Evolutionary conservation across 2,329 filamentous ascomycete genomes (phyloP).

Genomic region (Pseudogymnoascus sp.): DNA sequence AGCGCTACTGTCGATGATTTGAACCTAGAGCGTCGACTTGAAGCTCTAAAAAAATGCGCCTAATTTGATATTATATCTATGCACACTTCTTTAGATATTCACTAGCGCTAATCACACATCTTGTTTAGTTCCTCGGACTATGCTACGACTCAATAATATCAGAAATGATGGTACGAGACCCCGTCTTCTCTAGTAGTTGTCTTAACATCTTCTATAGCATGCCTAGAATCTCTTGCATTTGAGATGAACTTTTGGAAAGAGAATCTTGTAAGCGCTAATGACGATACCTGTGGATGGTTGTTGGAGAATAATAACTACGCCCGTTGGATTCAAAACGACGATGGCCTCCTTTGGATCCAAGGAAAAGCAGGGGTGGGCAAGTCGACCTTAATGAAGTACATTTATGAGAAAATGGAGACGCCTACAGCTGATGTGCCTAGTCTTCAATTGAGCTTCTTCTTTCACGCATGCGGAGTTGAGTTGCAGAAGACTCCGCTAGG

Average conservation of each 20-base stretch:
- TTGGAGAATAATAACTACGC: conserved; percentile 2
- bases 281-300: conserved; percentile 9
- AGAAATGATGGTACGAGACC: background rate
- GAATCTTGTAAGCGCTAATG: background rate
- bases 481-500: background rate
- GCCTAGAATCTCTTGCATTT: background rate
- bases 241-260: background rate
- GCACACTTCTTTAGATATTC: background rate
- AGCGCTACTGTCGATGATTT: background rate
- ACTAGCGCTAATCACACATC: background rate
- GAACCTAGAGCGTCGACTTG: background rate
- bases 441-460: conserved; percentile 4
- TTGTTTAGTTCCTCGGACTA: background rate
- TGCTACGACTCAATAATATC: background rate
- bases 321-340: background rate
- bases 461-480: background rate
- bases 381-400: conserved; percentile 13
- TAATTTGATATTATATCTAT: background rate
- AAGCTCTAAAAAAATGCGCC: too few relatives aligned
- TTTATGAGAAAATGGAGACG: background rate
- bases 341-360: conserved; percentile 14
- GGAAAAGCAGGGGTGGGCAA: conserved; percentile 14
- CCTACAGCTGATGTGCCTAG: conserved; percentile 19
- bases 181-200: background rate
- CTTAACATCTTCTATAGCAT: background rate